phyloP scores from a whole-genome alignment of 139 green algal species.

The Trebouxia sp. region DNA sequence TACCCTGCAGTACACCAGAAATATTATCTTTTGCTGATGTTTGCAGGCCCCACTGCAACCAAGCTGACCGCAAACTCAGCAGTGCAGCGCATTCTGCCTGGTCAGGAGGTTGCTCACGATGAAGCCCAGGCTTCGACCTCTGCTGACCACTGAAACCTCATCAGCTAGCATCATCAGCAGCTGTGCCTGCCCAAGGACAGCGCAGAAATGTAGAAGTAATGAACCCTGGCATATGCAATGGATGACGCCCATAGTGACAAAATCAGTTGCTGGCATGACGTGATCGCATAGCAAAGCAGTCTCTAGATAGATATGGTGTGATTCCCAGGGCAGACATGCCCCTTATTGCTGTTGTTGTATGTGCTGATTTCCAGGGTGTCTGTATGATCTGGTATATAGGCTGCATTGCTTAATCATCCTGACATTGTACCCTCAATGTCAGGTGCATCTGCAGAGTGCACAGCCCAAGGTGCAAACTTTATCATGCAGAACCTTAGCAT shows the following conservation, averaged over 20 bases:
- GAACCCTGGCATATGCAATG: no score
- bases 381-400: background rate
- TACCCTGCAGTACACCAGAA: no score
- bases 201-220: no score
- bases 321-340: no score
- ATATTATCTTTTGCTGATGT: no score
- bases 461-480: background rate
- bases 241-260: no score
- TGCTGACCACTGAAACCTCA: background rate
- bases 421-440: background rate
- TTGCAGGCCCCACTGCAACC: no score
- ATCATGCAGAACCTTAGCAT: background rate
- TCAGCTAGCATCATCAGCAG: no score
- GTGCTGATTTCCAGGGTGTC: background rate
- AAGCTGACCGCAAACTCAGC: background rate
- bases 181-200: no score
- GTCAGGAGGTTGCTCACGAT: background rate
- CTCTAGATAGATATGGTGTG: background rate
- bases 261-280: slow-evolving; percentile 7
- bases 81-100: background rate
- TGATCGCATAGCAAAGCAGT: background rate
- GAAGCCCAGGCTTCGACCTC: background rate
- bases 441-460: slow-evolving; percentile 14
- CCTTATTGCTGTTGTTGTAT: no score
- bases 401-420: background rate